Evolutionary conservation across 192 early-diverging fungal genomes (phyloP), one percentile per base, ranked within the genome.

Genomic region (Oehlia diaphana): DNA sequence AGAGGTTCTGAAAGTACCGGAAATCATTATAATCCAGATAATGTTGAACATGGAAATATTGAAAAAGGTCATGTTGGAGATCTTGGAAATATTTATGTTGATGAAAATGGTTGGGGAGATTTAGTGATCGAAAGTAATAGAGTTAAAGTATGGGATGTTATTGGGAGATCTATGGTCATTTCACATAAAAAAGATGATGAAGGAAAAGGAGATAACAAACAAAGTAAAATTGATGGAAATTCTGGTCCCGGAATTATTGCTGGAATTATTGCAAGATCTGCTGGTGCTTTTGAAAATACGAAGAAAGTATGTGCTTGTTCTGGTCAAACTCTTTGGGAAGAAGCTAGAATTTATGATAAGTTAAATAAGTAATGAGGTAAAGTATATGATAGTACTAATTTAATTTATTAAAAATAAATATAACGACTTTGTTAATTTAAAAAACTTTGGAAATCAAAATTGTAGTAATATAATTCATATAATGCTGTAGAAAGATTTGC

Each of bases 301-400:
- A 97, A 97, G 74, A 91, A 88, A 79, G 89, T 97, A 9, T 97
- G 96, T 81, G 90, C 91, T 31, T 97, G 96, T 83, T 88, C 83
- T 42, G 96, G 96, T 23, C 89, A 90, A 74, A 97, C 96, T 26
- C 83, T 97, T 65, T 97, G 96, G 96, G 90, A 95, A 76, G 96
- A 97, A 81, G 89, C 89, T 67, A 83, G 89, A 9, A 68, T 88
- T 44, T 69, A 53, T 62, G 6, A n/a, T 16, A 72, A 23, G 9
- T 28, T 50, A 9, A 7, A 58, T 58, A 58, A 21, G 19, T 58
- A 12, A 12, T 47, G 10, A 47, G 10, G 39, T 0, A 42, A 42
- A 42, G 39, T 42, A 42, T 7, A 37, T 37, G 35, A 37, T 37
- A 37, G 35, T 37, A 37, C 3, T 37, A 37, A 37, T 37, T 37